Conservation (phyloP, 805 yeast genomes). For the Ogataea nonfermentans region DNA sequence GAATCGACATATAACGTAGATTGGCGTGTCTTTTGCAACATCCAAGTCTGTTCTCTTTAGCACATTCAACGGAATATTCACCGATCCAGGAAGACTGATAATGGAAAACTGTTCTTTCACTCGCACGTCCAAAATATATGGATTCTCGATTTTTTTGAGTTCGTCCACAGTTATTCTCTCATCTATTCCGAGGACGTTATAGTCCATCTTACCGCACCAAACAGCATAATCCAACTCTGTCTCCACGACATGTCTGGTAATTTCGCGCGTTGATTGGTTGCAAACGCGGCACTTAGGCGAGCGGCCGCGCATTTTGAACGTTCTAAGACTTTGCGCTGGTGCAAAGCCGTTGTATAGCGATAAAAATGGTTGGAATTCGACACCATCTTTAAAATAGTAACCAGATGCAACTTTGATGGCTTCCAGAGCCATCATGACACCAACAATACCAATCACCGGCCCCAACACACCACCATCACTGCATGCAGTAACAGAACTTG, state of each 20-base stretch:
- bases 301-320: constrained; percentile 76
- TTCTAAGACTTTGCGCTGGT: constrained; percentile 62
- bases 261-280: constrained; percentile 45
- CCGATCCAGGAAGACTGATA: constrained; percentile 54
- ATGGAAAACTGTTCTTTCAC: constrained; percentile 74
- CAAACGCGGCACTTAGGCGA: constrained; percentile 63
- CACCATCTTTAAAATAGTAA: constrained; percentile 45
- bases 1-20: constrained; percentile 73
- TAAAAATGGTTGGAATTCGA: constrained; percentile 65
- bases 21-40: constrained; percentile 17
- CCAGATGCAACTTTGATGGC: constrained; percentile 70
- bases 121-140: constrained; percentile 63
- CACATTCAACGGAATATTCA: constrained; percentile 61
- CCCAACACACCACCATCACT: constrained; percentile 94
- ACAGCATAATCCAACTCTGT: constrained; percentile 58
- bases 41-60: constrained; percentile 35
- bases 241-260: constrained; percentile 48
- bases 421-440: constrained; percentile 85
- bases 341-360: constrained; percentile 61
- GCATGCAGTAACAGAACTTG: constrained; percentile 78
- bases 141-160: constrained; percentile 8
- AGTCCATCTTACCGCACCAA: constrained; percentile 69
- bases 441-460: constrained; percentile 92
- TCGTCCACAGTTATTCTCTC: constrained; percentile 50
- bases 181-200: constrained; percentile 42